Conservation (phyloP, 2,329 filamentous ascomycete species). For the Parastagonospora nodorum region DNA sequence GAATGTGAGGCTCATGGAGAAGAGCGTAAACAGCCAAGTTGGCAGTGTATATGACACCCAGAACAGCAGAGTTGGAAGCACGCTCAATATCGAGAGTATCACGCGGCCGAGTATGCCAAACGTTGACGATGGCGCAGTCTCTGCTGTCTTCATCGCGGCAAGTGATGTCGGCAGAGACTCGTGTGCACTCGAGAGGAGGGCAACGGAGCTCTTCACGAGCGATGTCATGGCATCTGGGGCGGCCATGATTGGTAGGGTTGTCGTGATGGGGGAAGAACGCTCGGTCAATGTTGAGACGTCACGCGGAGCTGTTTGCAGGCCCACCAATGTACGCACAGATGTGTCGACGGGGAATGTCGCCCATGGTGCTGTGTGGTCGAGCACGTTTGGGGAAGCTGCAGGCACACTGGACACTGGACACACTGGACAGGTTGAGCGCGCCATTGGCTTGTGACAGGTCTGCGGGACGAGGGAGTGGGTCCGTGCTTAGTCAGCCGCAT, state of each 20-base stretch:
- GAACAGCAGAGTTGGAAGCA: constrained; percentile 67
- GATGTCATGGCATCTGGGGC: constrained; percentile 25
- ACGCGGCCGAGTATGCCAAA: constrained; percentile 55
- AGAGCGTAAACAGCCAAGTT: constrained; percentile 84
- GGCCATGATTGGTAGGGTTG: constrained; percentile 28
- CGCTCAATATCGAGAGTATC: constrained; percentile 55
- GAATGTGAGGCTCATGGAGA: constrained; percentile 92
- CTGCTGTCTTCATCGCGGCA: constrained; percentile 24
- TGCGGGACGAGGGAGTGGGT: constrained; percentile 7
- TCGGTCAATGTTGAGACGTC: constrained; percentile 5
- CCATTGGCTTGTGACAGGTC: constrained; percentile 23
- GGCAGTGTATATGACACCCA: constrained; percentile 87
- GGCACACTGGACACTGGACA: constrained; percentile 8
- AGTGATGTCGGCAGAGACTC: constrained; percentile 25
- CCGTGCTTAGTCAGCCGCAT: constrained; percentile 10
- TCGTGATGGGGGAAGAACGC: constrained; percentile 2
- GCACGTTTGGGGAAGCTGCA: constrained; percentile 25
- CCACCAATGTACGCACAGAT: constrained; percentile 6
- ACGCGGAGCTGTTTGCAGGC: constrained; percentile 6
- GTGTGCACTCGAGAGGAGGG: not conserved
- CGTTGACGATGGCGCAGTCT: constrained; percentile 33
- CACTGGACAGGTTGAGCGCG: constrained; percentile 4
- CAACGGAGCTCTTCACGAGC: constrained; percentile 18
- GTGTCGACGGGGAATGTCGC: constrained; percentile 4
- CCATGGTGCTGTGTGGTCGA: constrained; percentile 23